These are phyloP conservation scores for Myxozyma vanderwaltii DNA, from an alignment of 805 yeast genomes.

Conservation along the genomic window DNA sequence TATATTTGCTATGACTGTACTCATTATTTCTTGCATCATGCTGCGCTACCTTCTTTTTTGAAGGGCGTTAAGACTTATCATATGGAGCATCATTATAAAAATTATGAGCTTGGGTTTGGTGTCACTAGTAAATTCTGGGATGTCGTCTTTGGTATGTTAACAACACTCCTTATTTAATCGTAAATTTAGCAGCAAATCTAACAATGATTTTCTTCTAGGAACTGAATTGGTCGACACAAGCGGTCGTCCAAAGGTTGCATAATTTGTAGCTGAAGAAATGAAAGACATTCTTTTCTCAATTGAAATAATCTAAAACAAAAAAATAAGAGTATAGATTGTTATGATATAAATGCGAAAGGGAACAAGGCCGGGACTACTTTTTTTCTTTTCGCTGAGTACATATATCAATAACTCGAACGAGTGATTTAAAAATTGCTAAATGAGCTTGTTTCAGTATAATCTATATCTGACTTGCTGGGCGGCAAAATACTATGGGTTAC, in stretches of 20 bases:
- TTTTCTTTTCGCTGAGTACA: too few relatives aligned
- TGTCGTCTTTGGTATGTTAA: conserved; percentile 67
- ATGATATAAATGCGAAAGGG: too few relatives aligned
- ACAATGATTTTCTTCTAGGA: conserved; percentile 1
- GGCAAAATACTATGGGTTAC: too few relatives aligned
- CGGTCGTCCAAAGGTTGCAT: conserved; percentile 18
- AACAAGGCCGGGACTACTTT: too few relatives aligned
- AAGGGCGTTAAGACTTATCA: conserved; percentile 86
- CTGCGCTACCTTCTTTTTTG: conserved; percentile 70
- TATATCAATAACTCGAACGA: too few relatives aligned
- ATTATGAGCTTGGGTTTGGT: conserved; percentile 95
- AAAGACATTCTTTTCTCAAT: too few relatives aligned
- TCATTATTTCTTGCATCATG: conserved; percentile 93
- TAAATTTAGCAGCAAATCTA: not conserved
- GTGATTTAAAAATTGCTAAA: too few relatives aligned
- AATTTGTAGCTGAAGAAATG: not conserved
- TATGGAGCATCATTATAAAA: conserved; percentile 96
- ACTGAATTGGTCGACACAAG: conserved; percentile 30
- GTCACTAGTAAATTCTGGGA: conserved; percentile 96
- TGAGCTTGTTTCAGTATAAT: too few relatives aligned
- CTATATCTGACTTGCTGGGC: too few relatives aligned
- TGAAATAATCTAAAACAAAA: too few relatives aligned
- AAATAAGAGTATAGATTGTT: too few relatives aligned
- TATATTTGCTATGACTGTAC: conserved; percentile 88
- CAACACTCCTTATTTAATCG: not conserved